phyloP scores from a whole-genome alignment of 2,329 filamentous ascomycete species.

The Penicillium crustosum region DNA sequence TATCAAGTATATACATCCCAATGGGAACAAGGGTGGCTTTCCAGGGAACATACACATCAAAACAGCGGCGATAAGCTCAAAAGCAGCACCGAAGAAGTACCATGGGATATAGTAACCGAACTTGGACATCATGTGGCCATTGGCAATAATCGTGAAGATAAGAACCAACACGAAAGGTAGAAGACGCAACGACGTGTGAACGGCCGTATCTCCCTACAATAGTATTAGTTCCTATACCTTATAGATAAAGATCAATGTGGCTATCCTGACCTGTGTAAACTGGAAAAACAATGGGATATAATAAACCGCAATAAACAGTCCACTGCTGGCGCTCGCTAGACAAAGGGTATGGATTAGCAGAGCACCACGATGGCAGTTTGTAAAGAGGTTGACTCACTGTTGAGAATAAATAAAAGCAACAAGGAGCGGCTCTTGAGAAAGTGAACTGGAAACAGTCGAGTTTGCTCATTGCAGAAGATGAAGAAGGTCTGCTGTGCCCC shows the following conservation, averaged over 20 bases:
- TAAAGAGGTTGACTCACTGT: not conserved
- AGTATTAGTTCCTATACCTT: not conserved
- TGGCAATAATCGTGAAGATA: not conserved
- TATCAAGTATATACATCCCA: not conserved
- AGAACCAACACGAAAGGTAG: not conserved
- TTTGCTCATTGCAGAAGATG: not conserved
- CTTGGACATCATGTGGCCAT: not conserved
- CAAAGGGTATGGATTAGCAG: not conserved
- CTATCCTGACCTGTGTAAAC: not conserved
- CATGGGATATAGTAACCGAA: not conserved
- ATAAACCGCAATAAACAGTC: not conserved
- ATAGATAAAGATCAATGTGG: not conserved
- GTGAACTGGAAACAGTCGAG: not conserved
- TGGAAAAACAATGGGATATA: not conserved
- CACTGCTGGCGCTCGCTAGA: not conserved
- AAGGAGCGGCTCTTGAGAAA: not conserved
- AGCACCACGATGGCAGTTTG: not conserved
- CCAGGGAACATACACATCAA: not conserved
- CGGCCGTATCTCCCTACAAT: not conserved
- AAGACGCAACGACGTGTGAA: not conserved
- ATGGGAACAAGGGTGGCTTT: not conserved
- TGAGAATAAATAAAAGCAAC: not conserved
- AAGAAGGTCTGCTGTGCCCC: not conserved
- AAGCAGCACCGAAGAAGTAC: not conserved
- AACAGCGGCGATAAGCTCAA: not conserved